These are phyloP conservation scores for Dioszegia crocea DNA, from an alignment of 768 basidiomycete species.

Conservation along the genomic window DNA sequence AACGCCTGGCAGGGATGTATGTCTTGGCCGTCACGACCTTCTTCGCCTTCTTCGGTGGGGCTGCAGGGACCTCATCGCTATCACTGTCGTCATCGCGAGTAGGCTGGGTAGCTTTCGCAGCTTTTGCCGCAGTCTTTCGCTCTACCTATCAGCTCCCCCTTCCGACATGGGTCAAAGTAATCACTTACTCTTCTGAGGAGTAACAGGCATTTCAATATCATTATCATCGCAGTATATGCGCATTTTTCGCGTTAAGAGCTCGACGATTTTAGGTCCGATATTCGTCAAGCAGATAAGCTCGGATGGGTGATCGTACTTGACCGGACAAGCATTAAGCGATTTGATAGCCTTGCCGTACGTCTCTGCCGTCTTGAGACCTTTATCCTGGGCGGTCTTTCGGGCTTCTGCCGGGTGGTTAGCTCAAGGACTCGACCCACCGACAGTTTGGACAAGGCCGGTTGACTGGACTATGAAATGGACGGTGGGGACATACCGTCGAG, in stretches of 20 bases:
- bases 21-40: slow-evolving; percentile 11
- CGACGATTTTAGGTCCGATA: slow-evolving; percentile 41
- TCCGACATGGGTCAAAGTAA: no score
- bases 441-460: not conserved
- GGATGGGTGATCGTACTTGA: slow-evolving; percentile 33
- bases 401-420: slow-evolving; percentile 25
- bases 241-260: slow-evolving; percentile 36
- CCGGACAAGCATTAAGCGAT: slow-evolving; percentile 39
- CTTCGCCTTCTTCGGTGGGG: slow-evolving; percentile 15
- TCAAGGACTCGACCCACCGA: not conserved
- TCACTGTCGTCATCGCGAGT: not conserved
- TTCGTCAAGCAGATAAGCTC: slow-evolving; percentile 35
- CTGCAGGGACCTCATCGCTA: not conserved
- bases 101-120: not conserved
- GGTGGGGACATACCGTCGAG: slow-evolving; percentile 32
- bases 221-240: slow-evolving; percentile 33
- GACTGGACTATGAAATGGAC: not conserved
- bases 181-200: slow-evolving; percentile 27
- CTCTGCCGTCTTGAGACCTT: slow-evolving; percentile 35
- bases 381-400: slow-evolving; percentile 27
- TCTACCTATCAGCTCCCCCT: not conserved
- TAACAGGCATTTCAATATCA: slow-evolving; percentile 26
- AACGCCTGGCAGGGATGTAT: slow-evolving; percentile 37
- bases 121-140: not conserved
- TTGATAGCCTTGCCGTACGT: slow-evolving; percentile 38